Conservation (phyloP, 176 grass and related monocot genomes). For the Carex scoparia region DNA sequence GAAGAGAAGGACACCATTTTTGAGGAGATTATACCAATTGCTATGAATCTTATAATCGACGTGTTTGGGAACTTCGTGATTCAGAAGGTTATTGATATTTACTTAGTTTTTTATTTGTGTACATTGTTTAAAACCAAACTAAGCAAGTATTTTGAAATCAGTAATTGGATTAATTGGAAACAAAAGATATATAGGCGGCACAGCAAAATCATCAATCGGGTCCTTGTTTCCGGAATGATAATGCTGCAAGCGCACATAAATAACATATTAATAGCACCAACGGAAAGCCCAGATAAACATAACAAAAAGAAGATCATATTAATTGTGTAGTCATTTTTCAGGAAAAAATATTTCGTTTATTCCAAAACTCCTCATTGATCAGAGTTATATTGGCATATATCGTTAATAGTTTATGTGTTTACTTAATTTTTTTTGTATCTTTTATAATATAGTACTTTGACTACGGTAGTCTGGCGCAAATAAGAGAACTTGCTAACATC, state of each 20-base stretch:
- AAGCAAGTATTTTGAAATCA: neutral
- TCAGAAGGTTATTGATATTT: slow-evolving; percentile 44
- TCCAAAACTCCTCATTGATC: neutral
- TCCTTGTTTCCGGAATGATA: neutral
- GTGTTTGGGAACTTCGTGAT: slow-evolving; percentile 41
- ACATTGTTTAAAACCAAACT: neutral
- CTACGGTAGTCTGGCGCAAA: slow-evolving; percentile 31
- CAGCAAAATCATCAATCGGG: neutral
- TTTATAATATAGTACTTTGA: slow-evolving; percentile 40
- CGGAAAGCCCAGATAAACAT: neutral
- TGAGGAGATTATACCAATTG: neutral
- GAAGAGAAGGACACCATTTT: neutral
- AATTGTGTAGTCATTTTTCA: neutral
- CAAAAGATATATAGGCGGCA: neutral
- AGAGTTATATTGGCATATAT: neutral
- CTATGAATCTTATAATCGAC: slow-evolving; percentile 22
- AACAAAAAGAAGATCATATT: neutral
- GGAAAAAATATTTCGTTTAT: neutral
- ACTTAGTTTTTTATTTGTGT: neutral
- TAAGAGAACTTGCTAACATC: slow-evolving; percentile 27
- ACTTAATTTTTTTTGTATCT: neutral
- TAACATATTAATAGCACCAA: neutral
- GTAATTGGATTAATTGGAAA: neutral
- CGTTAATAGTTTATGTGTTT: neutral
- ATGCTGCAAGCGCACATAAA: neutral